Conservation (phyloP, 106 monocot species). For the Chionographis japonica region DNA sequence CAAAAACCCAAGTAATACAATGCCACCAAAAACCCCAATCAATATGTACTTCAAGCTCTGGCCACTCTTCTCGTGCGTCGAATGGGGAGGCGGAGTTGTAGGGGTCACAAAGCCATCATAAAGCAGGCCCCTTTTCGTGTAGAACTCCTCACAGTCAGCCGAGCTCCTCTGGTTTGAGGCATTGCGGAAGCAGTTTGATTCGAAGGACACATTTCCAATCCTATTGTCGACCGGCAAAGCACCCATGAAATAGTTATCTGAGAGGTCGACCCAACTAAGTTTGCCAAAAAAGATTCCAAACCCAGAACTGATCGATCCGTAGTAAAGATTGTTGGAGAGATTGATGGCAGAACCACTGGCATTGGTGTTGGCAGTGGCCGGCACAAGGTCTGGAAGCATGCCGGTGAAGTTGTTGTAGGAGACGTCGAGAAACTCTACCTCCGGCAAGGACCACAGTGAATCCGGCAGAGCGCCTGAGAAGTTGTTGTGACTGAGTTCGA, state of each 20-base stretch:
- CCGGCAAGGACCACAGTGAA: slow-evolving; percentile 14
- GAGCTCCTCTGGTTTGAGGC: slow-evolving; percentile 47
- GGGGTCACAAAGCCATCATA: slow-evolving; percentile 20
- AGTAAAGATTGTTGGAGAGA: slow-evolving; percentile 31
- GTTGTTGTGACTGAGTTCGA: slow-evolving; percentile 15
- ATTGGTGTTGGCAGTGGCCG: not conserved
- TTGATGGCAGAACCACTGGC: slow-evolving; percentile 3
- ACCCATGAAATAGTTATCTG: slow-evolving; percentile 68
- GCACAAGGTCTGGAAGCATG: not conserved
- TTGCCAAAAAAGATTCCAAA: not conserved
- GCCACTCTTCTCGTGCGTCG: slow-evolving; percentile 17
- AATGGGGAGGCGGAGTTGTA: not conserved
- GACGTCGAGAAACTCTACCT: slow-evolving; percentile 18
- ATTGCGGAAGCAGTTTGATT: slow-evolving; percentile 53
- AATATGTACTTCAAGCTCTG: slow-evolving; percentile 49
- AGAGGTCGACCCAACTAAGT: slow-evolving; percentile 19
- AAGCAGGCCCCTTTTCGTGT: slow-evolving; percentile 31
- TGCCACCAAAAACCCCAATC: slow-evolving; percentile 44
- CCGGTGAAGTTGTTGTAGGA: slow-evolving; percentile 37
- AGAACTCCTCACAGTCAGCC: slow-evolving; percentile 55
- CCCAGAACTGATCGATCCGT: slow-evolving; percentile 11
- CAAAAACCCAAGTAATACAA: slow-evolving; percentile 18
- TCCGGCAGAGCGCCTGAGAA: slow-evolving; percentile 22
- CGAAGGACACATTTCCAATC: slow-evolving; percentile 6
- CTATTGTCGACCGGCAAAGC: not conserved